A percentile compares a stretch with the other conserved stretches of the same genome.
phyloP scores from a whole-genome alignment of 2,329 filamentous ascomycete genomes.

The Neonectria sp. region DNA sequence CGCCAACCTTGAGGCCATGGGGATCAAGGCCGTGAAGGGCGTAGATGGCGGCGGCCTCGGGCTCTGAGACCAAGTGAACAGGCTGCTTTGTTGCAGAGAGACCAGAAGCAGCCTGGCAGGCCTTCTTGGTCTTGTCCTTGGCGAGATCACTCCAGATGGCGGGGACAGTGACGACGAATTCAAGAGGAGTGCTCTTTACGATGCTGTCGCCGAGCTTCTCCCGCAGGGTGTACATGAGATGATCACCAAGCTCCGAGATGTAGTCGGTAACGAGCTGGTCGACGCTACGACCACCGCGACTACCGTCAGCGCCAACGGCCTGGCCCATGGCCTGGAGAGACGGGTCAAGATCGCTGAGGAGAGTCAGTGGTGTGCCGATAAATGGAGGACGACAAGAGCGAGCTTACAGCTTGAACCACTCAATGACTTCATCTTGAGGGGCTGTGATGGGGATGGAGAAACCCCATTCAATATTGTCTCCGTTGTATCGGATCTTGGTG shows the following conservation, averaged over 20 bases:
- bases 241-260: conserved; percentile 59
- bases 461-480: conserved; percentile 60
- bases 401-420: conserved; percentile 66
- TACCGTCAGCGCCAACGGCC: conserved; percentile 44
- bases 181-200: conserved; percentile 58
- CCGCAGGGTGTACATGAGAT: conserved; percentile 60
- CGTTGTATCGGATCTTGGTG: conserved; percentile 59
- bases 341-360: conserved; percentile 54
- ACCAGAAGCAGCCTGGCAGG: conserved; percentile 55
- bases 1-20: conserved; percentile 56
- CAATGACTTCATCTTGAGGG: conserved; percentile 55
- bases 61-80: conserved; percentile 63
- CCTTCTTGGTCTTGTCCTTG: conserved; percentile 63
- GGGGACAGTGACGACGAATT: conserved; percentile 69
- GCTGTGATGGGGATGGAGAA: conserved; percentile 59
- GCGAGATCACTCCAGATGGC: conserved; percentile 70
- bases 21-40: conserved; percentile 58
- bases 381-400: background rate
- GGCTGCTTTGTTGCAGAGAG: conserved; percentile 48
- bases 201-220: conserved; percentile 59
- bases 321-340: conserved; percentile 53
- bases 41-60: conserved; percentile 65
- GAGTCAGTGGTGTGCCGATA: conserved; percentile 21
- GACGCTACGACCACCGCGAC: conserved; percentile 52
- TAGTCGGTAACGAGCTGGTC: conserved; percentile 63